Conservation (phyloP, 257 asterid genomes). For the Petrea volubilis region DNA sequence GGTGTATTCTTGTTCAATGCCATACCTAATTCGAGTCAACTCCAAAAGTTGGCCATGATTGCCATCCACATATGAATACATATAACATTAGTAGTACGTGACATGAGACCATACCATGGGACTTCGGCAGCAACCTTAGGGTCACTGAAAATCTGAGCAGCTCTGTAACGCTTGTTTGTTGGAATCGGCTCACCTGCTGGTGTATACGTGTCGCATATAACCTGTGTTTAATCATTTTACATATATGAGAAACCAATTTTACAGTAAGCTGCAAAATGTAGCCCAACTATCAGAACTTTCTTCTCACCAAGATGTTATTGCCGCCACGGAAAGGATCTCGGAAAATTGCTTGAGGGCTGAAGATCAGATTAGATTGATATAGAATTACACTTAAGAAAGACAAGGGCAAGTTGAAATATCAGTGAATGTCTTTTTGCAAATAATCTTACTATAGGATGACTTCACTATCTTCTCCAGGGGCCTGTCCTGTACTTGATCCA, state of each 20-base stretch:
- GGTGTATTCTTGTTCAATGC: constrained; percentile 94
- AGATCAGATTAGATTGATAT: constrained; percentile 17
- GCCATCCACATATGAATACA: neutral
- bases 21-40: constrained; percentile 58
- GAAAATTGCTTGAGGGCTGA: constrained; percentile 97
- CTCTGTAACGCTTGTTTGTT: constrained; percentile 85
- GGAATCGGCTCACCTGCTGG: constrained; percentile 98
- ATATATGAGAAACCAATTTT: neutral
- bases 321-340: constrained; percentile 99
- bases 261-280: neutral
- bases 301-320: constrained; percentile 87
- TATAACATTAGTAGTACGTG: neutral
- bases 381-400: constrained; percentile 14
- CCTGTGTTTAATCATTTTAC: constrained; percentile 45
- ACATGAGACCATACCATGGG: constrained; percentile 66
- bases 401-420: neutral
- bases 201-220: constrained; percentile 87
- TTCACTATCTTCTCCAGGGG: constrained; percentile 99
- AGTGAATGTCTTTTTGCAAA: neutral
- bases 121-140: constrained; percentile 74
- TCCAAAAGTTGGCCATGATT: neutral
- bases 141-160: constrained; percentile 88
- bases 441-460: constrained; percentile 87
- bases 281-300: neutral
- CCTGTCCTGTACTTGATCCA: constrained; percentile 99